Evolutionary conservation across 306 rosid genomes (phyloP).

Genomic region (Pterocarpus macrocarpus): DNA sequence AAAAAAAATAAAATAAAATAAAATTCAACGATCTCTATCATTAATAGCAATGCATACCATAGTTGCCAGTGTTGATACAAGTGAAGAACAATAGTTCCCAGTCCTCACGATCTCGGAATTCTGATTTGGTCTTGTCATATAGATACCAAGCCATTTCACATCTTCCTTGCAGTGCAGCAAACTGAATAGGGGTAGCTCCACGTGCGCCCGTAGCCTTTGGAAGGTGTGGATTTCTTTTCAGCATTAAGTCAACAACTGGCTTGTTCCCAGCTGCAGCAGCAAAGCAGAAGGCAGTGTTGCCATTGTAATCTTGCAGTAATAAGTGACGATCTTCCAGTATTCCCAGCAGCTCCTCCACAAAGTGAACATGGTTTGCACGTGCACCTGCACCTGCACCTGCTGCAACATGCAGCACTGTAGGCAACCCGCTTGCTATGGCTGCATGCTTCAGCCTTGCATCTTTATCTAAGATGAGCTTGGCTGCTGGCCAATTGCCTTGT

Average conservation of each 20-base stretch:
- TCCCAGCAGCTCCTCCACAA: conserved; percentile 22
- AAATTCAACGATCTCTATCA: too few relatives aligned
- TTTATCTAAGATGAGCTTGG: neutral
- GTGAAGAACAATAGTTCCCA: conserved; percentile 35
- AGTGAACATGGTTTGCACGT: neutral
- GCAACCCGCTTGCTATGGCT: conserved; percentile 30
- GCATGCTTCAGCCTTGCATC: conserved; percentile 1
- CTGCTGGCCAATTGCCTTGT: conserved; percentile 45
- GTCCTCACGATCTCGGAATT: neutral
- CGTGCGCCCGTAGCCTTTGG: conserved; percentile 19
- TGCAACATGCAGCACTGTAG: conserved; percentile 50
- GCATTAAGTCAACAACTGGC: neutral
- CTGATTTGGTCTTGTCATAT: neutral
- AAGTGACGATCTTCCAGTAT: neutral
- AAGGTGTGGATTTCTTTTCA: neutral
- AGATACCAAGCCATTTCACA: conserved; percentile 36
- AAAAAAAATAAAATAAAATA: too few relatives aligned
- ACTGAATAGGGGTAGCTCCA: conserved; percentile 33
- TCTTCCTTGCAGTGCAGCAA: conserved; percentile 54
- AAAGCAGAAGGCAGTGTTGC: conserved; percentile 51
- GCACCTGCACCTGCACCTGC: conserved; percentile 41
- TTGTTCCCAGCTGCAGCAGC: conserved; percentile 47
- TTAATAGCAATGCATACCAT: conserved; percentile 14
- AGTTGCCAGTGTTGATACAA: conserved; percentile 42
- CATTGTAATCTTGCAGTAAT: conserved; percentile 23